Base-by-base conservation (phyloP, 1,284 basidiomycete species). In the Ustilago curta region DNA sequence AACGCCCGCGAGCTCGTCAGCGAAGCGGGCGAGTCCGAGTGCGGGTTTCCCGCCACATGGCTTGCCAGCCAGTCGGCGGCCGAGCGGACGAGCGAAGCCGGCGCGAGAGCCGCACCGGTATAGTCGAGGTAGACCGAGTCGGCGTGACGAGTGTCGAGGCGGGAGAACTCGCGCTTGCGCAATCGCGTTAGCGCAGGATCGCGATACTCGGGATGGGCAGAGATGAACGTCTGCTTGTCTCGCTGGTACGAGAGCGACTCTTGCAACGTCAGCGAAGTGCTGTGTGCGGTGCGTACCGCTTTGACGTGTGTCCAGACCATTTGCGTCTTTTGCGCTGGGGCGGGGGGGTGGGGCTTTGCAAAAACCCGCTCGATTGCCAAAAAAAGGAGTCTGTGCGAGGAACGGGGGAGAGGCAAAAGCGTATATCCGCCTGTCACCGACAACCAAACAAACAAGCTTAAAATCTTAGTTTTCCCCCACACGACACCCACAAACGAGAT, bases 51-150 rank as follows among this genome's bases (percentile, higher is more conserved):
- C 7, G 48, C 54, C 1, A 71, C 63, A 1, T 11, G 12, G 2
- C 4, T 4, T 0, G 7, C 31, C 29, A 71, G 29, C 59, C 59
- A 62, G 9, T 18, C 14, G 0, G 0, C 8, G 27, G 66, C 55
- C n/a, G 32, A 11, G 1, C 19, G 8, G 19, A 71, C 9, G 1
- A 71, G 47, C n/a, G 59, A 62, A 3, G 31, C 1, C 0, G 69
- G 63, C 2, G 49, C 47, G 0, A 71, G 56, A 2, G 54, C 16
- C 0, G 63, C 43, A 8, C 69, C 69, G 9, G 69, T 71, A 29
- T 71, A 71, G 25, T 71, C 69, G 45, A 71, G 59, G 43, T 71
- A 71, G 9, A 71, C 59, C 1, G 47, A 25, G 3, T 23, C 37
- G 16, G 14, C 35, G 12, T 37, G 35, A 27, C 19, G n/a, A 0